Evolutionary conservation across 2,329 filamentous ascomycete genomes (phyloP), one percentile per base, ranked within the genome.

Genomic region (Alternaria metachromatica): DNA sequence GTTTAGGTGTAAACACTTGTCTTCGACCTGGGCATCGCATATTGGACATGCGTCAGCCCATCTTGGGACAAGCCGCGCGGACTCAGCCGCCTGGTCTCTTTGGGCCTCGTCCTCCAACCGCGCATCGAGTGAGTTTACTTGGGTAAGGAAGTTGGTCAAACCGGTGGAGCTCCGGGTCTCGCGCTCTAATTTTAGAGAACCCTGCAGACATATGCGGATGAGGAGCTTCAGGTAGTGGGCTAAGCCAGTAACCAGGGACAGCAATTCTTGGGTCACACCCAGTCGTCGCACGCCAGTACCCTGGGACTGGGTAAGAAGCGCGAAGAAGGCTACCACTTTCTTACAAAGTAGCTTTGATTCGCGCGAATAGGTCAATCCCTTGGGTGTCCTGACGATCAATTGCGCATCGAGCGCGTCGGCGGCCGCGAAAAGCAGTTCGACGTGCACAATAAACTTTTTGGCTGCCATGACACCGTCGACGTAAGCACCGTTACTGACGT

Each of bases 341-440:
- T 99, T 99, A 85, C 96, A 99, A n/a, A 99, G 88, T 55, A 99
- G 86, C 81, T 99, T 99, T n/a, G 96, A 92, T 83, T 99, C 96
- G 74, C 96, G 90, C 18, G 92, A 92, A 78, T 98, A 99, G 10
- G 94, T 93, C 65, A 99, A 86, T 66, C 92, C 91, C 85, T 96
- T 96, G 72, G 92, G 87, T 18, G 89, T 90, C 48, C 90, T 83
- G 20, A 83, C 82, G 61, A 87, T 84, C 80, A 97, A 90, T 56
- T 90, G 87, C 10, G 84, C 84, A 73, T 97, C 94, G 59, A 99
- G 86, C 73, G 90, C 89, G 80, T 99, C 96, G 18, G 94, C 93
- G 21, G 93, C 94, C 46, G 87, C 87, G 79, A 99, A 99, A 3
- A 99, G 85, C 44, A 99, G 89, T 73, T 99, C 94, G 59, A 99